A percentile compares a stretch with the other conserved stretches of the same genome.
Conservation (phyloP, 768 basidiomycete genomes). For the Leucosporidium yakuticum region DNA sequence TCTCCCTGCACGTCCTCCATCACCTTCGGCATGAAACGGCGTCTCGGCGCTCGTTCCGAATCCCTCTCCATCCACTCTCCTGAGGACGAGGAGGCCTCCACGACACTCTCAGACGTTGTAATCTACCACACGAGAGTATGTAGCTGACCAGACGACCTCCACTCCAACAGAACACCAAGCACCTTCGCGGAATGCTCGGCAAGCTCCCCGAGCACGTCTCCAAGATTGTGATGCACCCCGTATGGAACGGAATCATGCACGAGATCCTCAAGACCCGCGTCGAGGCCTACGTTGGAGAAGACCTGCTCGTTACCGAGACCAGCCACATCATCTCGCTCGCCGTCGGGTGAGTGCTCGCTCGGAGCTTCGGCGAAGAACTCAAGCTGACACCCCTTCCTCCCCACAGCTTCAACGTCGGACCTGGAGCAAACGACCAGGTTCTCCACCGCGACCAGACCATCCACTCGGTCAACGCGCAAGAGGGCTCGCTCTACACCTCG, state of each 20-base stretch:
- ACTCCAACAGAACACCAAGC: neutral
- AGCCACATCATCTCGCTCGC: neutral
- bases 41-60: neutral
- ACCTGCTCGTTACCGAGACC: neutral
- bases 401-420: neutral
- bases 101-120: no score
- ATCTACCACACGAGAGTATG: no score
- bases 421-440: neutral
- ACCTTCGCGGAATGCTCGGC: conserved; percentile 4
- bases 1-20: neutral
- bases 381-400: neutral
- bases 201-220: neutral
- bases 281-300: neutral
- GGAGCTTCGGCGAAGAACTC: neutral
- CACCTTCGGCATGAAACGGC: no score
- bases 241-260: conserved; percentile 1
- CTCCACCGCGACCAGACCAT: conserved; percentile 8
- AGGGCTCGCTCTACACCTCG: neutral
- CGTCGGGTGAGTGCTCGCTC: neutral
- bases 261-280: neutral
- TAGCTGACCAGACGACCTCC: neutral
- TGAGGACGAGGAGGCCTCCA: no score
- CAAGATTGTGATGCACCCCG: neutral
- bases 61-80: no score
- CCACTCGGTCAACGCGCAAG: neutral